phyloP scores from a whole-genome alignment of 2,329 filamentous ascomycete genomes.

The Sporothrix pallida region DNA sequence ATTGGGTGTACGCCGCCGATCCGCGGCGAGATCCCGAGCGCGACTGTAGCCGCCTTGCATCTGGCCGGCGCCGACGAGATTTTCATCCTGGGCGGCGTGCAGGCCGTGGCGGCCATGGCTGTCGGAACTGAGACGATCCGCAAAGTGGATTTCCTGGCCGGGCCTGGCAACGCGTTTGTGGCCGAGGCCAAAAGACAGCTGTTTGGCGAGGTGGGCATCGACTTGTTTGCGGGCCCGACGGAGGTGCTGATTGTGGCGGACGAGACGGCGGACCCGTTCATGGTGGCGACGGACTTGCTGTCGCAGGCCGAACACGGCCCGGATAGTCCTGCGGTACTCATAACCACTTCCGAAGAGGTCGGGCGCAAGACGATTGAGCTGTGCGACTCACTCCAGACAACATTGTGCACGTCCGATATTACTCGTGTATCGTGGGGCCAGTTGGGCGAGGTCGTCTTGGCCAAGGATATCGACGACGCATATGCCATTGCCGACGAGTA shows the following conservation, averaged over 20 bases:
- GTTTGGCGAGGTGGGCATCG: conserved; percentile 60
- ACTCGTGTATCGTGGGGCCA: conserved; percentile 53
- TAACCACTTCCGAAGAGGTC: conserved; percentile 53
- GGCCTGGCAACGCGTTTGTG: conserved; percentile 61
- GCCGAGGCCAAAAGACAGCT: conserved; percentile 60
- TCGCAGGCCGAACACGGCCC: conserved; percentile 59
- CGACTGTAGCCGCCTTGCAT: conserved; percentile 58
- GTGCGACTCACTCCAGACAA: conserved; percentile 49
- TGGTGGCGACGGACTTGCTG: conserved; percentile 53
- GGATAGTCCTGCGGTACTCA: conserved; percentile 56
- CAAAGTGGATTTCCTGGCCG: conserved; percentile 60
- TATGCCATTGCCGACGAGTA: conserved; percentile 55
- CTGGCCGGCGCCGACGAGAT: conserved; percentile 58
- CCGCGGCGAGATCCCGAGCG: conserved; percentile 52
- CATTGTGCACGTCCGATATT: conserved; percentile 51
- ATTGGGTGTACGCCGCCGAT: conserved; percentile 60
- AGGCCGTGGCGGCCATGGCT: conserved; percentile 66
- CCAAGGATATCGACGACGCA: conserved; percentile 50
- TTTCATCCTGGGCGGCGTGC: conserved; percentile 57
- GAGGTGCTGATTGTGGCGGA: conserved; percentile 59
- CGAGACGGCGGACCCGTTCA: conserved; percentile 53
- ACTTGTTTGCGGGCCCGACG: conserved; percentile 59
- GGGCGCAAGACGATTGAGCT: conserved; percentile 48
- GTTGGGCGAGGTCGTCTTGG: conserved; percentile 55
- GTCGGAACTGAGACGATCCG: conserved; percentile 62